Conservation (phyloP, 2,329 filamentous ascomycete species). For the Calonectria pseudoturangicola region DNA sequence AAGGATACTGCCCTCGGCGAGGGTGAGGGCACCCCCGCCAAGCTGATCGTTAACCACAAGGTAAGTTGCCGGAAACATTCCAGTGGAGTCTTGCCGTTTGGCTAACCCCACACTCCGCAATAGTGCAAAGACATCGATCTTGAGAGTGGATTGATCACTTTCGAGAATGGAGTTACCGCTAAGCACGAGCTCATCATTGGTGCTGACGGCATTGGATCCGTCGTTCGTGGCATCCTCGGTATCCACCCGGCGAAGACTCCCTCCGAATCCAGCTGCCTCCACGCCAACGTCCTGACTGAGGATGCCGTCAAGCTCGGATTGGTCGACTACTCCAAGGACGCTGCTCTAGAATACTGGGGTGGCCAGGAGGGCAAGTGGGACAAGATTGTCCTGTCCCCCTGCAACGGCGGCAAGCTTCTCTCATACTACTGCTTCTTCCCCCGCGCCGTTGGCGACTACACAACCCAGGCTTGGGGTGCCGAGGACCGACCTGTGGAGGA, state of each 20-base stretch:
- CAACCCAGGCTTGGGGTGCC: slow-evolving; percentile 75
- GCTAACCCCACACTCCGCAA: not conserved
- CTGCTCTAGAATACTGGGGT: slow-evolving; percentile 82
- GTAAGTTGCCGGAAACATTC: slow-evolving; percentile 54
- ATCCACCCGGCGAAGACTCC: slow-evolving; percentile 76
- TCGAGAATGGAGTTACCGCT: slow-evolving; percentile 69
- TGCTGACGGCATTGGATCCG: slow-evolving; percentile 81
- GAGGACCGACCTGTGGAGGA: slow-evolving; percentile 73
- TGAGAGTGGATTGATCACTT: slow-evolving; percentile 68
- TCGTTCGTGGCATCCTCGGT: slow-evolving; percentile 78
- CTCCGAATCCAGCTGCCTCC: slow-evolving; percentile 76
- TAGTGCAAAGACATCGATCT: slow-evolving; percentile 72
- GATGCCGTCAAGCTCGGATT: slow-evolving; percentile 76
- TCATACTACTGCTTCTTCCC: slow-evolving; percentile 84
- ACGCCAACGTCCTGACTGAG: slow-evolving; percentile 78
- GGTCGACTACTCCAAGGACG: slow-evolving; percentile 76
- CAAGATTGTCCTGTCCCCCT: slow-evolving; percentile 83
- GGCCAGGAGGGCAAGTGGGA: slow-evolving; percentile 78
- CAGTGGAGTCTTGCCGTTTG: not conserved
- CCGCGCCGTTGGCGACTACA: slow-evolving; percentile 68
- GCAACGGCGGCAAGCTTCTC: slow-evolving; percentile 78
- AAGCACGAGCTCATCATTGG: slow-evolving; percentile 78
- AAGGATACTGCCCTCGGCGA: slow-evolving; percentile 74
- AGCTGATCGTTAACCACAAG: slow-evolving; percentile 74
- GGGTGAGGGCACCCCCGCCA: slow-evolving; percentile 72